These are phyloP conservation scores for Metarhizium guizhouense DNA, from an alignment of 2,329 filamentous ascomycete genomes.

Conservation along the genomic window DNA sequence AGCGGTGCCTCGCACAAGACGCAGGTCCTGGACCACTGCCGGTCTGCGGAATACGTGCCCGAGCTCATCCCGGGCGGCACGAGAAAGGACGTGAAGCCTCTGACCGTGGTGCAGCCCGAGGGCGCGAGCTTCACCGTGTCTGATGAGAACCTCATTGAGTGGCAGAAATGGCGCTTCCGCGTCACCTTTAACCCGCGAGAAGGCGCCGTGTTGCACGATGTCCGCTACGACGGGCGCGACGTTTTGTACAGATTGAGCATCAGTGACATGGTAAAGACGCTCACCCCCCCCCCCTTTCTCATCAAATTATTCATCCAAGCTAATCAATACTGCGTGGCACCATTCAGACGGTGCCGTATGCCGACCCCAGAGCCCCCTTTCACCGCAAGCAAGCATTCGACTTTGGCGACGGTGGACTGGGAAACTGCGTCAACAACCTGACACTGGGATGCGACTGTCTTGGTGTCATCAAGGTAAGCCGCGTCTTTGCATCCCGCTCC, in stretches of 20 bases:
- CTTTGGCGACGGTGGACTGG: conserved; percentile 60
- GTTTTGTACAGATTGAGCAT: conserved; percentile 48
- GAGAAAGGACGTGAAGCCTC: conserved; percentile 46
- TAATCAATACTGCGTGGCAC: background rate
- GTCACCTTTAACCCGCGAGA: conserved; percentile 63
- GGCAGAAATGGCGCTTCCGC: conserved; percentile 61
- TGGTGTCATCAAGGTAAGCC: conserved; percentile 42
- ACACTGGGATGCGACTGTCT: conserved; percentile 60
- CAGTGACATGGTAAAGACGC: conserved; percentile 50
- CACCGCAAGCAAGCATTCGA: conserved; percentile 66
- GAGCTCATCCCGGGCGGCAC: conserved; percentile 31
- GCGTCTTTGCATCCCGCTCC: too few species aligned
- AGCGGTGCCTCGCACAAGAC: conserved; percentile 10
- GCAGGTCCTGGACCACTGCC: conserved; percentile 21
- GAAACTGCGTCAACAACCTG: conserved; percentile 59
- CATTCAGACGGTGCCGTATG: conserved; percentile 47
- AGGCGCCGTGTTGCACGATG: conserved; percentile 59
- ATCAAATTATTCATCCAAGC: too few species aligned
- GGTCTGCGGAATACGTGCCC: conserved; percentile 28
- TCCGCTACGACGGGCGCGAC: conserved; percentile 55
- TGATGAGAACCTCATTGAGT: conserved; percentile 26
- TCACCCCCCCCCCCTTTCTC: too few species aligned
- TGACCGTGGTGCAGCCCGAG: conserved; percentile 35
- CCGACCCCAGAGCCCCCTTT: conserved; percentile 50
- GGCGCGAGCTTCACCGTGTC: conserved; percentile 23